Evolutionary conservation across 2,329 filamentous ascomycete species (phyloP).

Genomic region (Sporothrix pallida): DNA sequence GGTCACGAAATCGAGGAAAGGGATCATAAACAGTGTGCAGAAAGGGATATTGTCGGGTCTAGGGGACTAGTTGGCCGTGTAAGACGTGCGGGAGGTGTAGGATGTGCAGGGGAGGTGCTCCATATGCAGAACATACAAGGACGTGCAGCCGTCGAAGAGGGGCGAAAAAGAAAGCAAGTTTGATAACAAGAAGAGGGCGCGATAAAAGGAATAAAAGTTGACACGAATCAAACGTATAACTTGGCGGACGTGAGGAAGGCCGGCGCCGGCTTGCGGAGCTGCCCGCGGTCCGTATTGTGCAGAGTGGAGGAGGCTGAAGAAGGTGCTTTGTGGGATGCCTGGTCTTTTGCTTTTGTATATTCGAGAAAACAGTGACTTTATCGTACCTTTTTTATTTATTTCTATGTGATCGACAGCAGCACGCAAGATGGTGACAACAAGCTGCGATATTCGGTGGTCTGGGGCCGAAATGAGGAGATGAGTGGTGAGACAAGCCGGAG

Average conservation of each 20-base stretch:
- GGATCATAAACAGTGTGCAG: not conserved
- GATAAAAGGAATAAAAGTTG: not conserved
- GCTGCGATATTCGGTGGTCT: conserved; percentile 14
- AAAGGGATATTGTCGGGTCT: not conserved
- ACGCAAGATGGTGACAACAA: conserved; percentile 6
- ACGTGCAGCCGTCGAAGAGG: not conserved
- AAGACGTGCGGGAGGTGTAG: not conserved
- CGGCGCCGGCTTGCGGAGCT: conserved; percentile 16
- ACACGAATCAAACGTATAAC: not conserved
- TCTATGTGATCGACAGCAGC: not conserved
- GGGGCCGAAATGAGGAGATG: conserved; percentile 20
- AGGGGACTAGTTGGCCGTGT: not conserved
- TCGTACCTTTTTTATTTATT: not conserved
- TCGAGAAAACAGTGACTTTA: not conserved
- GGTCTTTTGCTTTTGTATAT: not conserved
- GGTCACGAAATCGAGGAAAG: too few species aligned
- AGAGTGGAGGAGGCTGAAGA: not conserved
- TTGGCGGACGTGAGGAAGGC: not conserved
- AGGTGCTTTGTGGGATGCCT: too few species aligned
- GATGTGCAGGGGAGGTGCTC: not conserved
- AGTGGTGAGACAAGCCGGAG: not conserved
- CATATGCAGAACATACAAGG: conserved; percentile 28
- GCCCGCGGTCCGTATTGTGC: conserved; percentile 4
- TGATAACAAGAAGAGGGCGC: not conserved
- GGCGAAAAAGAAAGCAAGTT: not conserved